Evolutionary conservation across 176 grass and related monocot species (phyloP).

Genomic region (Tillandsia fasciculata): DNA sequence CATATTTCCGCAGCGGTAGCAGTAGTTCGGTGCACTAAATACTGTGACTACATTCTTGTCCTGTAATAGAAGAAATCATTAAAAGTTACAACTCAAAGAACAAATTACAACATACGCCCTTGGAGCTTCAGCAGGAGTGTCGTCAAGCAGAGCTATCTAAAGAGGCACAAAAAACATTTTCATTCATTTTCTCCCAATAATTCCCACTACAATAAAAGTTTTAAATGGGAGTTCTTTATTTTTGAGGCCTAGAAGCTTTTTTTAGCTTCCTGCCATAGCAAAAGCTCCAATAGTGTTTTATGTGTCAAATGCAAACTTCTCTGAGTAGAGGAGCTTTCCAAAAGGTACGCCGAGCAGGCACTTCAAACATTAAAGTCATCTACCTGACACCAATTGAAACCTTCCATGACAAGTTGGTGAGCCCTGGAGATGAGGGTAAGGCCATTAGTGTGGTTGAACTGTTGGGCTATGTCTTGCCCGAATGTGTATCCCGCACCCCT

Average conservation of each 20-base stretch:
- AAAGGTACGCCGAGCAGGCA: not conserved
- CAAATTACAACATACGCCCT: too few species aligned
- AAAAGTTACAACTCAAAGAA: not conserved
- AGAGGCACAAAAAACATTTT: too few species aligned
- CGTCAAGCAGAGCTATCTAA: too few species aligned
- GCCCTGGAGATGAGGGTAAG: constrained; percentile 82
- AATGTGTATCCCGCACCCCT: constrained; percentile 96
- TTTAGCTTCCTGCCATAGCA: too few species aligned
- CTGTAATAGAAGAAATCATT: constrained; percentile 22
- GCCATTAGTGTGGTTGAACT: constrained; percentile 95
- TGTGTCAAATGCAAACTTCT: too few species aligned
- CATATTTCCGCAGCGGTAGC: constrained; percentile 97
- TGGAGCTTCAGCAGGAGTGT: too few species aligned
- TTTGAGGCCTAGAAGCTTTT: too few species aligned
- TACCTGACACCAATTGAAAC: constrained; percentile 91
- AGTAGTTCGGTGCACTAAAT: constrained; percentile 95
- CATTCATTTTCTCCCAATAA: too few species aligned
- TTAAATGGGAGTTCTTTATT: too few species aligned
- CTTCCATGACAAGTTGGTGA: constrained; percentile 99
- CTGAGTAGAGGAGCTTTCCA: too few species aligned
- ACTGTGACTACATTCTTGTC: constrained; percentile 96
- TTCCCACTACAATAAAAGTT: too few species aligned
- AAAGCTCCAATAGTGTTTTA: too few species aligned
- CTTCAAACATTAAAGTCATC: constrained; percentile 13
- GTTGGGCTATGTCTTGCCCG: constrained; percentile 91